Evolutionary conservation across 805 yeast species (phyloP).

Genomic region (Metschnikowia proteae): DNA sequence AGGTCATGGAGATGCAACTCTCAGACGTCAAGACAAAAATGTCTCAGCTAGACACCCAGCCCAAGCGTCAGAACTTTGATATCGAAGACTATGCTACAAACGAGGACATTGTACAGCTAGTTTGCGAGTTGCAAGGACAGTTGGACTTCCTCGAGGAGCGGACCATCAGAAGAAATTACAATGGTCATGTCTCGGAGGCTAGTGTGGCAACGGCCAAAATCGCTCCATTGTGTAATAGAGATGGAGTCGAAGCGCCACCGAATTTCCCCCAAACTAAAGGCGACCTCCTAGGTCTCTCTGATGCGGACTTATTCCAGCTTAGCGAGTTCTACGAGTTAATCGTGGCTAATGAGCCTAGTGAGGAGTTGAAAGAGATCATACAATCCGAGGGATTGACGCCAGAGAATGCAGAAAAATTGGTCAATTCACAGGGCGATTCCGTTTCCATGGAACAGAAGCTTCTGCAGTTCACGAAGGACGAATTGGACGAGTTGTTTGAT

Average conservation of each 20-base stretch:
- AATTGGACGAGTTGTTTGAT: constrained; percentile 52
- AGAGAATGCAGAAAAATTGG: constrained; percentile 17
- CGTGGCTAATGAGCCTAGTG: constrained; percentile 30
- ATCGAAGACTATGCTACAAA: constrained; percentile 65
- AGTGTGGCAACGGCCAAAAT: constrained; percentile 36
- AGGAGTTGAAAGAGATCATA: constrained; percentile 12
- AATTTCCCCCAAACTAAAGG: constrained; percentile 56
- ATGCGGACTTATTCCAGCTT: constrained; percentile 47
- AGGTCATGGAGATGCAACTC: constrained; percentile 66
- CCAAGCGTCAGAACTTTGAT: constrained; percentile 29
- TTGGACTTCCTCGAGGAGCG: constrained; percentile 76
- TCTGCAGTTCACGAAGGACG: constrained; percentile 38
- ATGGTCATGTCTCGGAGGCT: constrained; percentile 45
- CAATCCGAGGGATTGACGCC: constrained; percentile 13
- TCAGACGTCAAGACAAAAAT: constrained; percentile 40
- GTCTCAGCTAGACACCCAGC: constrained; percentile 11
- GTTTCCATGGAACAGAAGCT: constrained; percentile 16
- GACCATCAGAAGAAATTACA: constrained; percentile 64
- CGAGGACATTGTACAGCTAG: constrained; percentile 82
- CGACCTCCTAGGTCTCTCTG: constrained; percentile 47
- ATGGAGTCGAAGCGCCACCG: constrained; percentile 62
- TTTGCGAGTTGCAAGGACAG: constrained; percentile 87
- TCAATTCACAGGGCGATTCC: constrained; percentile 5
- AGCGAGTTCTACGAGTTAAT: constrained; percentile 74
- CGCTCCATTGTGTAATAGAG: constrained; percentile 74